Percentiles rank a stretch among this genome's conserved stretches.
These are phyloP conservation scores for Arthrobotrys musiformis DNA, from an alignment of 2,329 filamentous ascomycete genomes.

Conservation along the genomic window DNA sequence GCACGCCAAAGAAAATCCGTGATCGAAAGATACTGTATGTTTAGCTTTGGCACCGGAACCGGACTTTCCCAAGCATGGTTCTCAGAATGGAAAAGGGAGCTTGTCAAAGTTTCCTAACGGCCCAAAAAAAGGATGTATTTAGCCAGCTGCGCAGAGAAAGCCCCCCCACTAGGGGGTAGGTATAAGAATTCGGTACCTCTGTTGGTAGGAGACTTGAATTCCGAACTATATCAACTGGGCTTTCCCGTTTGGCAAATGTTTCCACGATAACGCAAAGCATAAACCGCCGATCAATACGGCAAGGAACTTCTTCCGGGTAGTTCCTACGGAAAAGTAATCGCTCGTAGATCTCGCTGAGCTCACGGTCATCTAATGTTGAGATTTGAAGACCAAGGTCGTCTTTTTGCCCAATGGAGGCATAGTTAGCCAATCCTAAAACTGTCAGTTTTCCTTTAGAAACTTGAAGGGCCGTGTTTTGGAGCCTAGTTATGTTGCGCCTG, in stretches of 20 bases:
- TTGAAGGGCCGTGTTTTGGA: constrained; percentile 68
- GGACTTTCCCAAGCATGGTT: constrained; percentile 86
- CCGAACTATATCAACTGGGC: constrained; percentile 82
- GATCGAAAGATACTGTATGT: constrained; percentile 92
- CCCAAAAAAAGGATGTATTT: neutral
- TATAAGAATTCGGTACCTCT: constrained; percentile 67
- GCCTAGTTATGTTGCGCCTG: constrained; percentile 71
- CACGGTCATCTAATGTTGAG: constrained; percentile 76
- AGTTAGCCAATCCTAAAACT: constrained; percentile 92
- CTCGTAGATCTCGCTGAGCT: constrained; percentile 75
- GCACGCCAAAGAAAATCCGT: constrained; percentile 98
- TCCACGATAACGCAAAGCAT: constrained; percentile 78
- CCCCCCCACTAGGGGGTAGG: too few relatives aligned
- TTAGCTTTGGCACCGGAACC: constrained; percentile 90
- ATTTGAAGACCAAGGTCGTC: constrained; percentile 81
- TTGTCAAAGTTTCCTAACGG: constrained; percentile 76
- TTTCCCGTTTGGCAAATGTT: constrained; percentile 78
- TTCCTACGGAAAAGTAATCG: constrained; percentile 80
- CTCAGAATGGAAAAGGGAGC: constrained; percentile 80
- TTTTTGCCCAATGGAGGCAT: constrained; percentile 83
- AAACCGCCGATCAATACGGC: constrained; percentile 73
- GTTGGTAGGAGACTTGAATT: constrained; percentile 83
- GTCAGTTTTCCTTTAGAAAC: constrained; percentile 67
- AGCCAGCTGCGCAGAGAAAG: neutral
- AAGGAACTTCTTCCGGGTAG: constrained; percentile 78